Conservation (phyloP, 495 filamentous ascomycete genomes). For the Sordaria brevicollis region DNA sequence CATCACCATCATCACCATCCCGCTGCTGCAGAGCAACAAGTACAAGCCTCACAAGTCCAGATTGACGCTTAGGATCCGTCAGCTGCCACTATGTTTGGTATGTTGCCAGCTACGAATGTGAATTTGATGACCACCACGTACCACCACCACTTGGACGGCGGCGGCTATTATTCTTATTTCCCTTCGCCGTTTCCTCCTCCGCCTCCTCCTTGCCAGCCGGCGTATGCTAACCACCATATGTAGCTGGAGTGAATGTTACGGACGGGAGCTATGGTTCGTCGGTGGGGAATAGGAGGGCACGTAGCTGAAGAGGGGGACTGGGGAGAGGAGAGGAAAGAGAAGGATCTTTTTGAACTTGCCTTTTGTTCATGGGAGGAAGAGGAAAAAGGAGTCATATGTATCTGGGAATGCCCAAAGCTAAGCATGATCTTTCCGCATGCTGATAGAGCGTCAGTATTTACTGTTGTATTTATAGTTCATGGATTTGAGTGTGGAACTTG, state of each 20-base stretch:
- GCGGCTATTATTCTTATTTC: background rate
- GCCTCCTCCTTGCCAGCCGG: background rate
- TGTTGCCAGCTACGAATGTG: too few relatives aligned
- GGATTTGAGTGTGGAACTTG: background rate
- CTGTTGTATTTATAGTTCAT: background rate
- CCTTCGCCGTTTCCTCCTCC: background rate
- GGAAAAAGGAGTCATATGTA: background rate
- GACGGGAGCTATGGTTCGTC: background rate
- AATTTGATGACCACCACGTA: background rate
- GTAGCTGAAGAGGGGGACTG: background rate
- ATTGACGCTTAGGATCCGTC: constrained; percentile 5
- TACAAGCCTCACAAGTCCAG: constrained; percentile 1
- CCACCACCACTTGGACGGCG: background rate
- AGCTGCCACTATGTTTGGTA: constrained; percentile 3
- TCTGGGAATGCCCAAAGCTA: background rate
- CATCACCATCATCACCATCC: background rate
- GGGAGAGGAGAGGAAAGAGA: background rate
- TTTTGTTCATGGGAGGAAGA: background rate
- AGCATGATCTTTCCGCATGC: background rate
- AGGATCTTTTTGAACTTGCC: background rate
- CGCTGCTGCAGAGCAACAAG: background rate
- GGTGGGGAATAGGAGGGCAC: background rate
- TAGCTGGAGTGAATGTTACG: background rate
- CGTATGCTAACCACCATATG: background rate
- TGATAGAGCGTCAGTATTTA: background rate